These are phyloP conservation scores for Triangularia setosa DNA, from an alignment of 2,329 filamentous ascomycete genomes.

Conservation along the genomic window DNA sequence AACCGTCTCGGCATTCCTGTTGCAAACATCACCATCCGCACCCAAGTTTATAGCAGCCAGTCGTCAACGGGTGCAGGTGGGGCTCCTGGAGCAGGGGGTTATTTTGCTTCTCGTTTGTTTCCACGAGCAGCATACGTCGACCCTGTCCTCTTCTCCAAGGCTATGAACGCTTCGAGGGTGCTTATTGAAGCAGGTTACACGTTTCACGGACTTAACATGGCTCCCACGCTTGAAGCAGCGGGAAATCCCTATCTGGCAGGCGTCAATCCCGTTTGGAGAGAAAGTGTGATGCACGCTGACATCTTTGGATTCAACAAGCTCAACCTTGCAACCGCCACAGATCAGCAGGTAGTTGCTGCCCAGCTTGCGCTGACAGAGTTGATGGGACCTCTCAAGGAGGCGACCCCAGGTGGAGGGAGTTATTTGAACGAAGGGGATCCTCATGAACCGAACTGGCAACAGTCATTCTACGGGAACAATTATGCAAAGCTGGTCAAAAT, in stretches of 20 bases:
- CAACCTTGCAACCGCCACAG: background rate
- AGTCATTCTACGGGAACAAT: conserved; percentile 17
- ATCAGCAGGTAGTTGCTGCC: background rate
- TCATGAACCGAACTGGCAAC: conserved; percentile 15
- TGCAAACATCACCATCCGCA: conserved; percentile 21
- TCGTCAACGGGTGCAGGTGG: background rate
- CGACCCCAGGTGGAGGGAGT: conserved; percentile 1
- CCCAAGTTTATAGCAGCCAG: background rate
- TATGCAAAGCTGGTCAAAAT: conserved; percentile 12
- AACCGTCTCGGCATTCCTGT: conserved; percentile 29
- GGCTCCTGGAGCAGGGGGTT: conserved; percentile 13
- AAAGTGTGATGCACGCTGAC: conserved; percentile 23
- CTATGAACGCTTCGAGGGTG: conserved; percentile 30
- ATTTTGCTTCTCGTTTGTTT: conserved; percentile 34
- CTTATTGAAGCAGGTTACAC: conserved; percentile 34
- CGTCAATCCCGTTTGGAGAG: conserved; percentile 22
- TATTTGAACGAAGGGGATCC: conserved; percentile 4
- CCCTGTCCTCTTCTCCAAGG: conserved; percentile 24
- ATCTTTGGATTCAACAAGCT: conserved; percentile 17
- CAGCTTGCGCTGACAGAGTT: background rate
- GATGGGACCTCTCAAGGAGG: conserved; percentile 1
- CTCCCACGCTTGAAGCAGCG: conserved; percentile 23
- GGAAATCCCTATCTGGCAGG: conserved; percentile 20
- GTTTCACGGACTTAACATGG: conserved; percentile 35
- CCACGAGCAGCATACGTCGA: conserved; percentile 33